Conservation (phyloP, 345 rosid species). For the Carallia pectinifolia region DNA sequence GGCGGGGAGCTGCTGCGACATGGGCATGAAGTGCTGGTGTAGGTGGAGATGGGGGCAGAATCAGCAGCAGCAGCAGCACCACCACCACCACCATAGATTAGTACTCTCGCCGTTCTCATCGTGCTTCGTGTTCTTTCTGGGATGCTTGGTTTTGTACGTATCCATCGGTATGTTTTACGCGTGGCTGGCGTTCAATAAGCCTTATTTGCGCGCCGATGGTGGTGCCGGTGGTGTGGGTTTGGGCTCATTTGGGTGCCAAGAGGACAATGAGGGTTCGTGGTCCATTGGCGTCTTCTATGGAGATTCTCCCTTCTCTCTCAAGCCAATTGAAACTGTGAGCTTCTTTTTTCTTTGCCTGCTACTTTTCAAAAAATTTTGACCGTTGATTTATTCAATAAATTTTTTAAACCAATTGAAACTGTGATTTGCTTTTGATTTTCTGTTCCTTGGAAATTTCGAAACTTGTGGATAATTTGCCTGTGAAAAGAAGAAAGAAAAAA, state of each 20-base stretch:
- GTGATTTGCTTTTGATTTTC: too few species aligned
- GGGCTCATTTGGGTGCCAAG: conserved; percentile 62
- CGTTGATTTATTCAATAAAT: too few species aligned
- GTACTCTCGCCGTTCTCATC: conserved; percentile 31
- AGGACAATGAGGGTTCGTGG: conserved; percentile 94
- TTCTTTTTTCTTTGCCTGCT: background rate
- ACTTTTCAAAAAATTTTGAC: too few species aligned
- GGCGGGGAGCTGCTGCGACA: conserved; percentile 14
- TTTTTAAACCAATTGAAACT: too few species aligned
- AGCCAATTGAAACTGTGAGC: conserved; percentile 84
- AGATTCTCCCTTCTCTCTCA: conserved; percentile 78
- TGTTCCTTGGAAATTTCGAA: too few species aligned
- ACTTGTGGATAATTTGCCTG: too few species aligned
- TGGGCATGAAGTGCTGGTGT: conserved; percentile 29
- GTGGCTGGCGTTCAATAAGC: conserved; percentile 48
- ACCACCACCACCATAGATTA: conserved; percentile 21
- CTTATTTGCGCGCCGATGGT: conserved; percentile 12
- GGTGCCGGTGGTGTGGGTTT: conserved; percentile 30
- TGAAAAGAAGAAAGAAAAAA: too few species aligned
- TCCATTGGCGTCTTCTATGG: conserved; percentile 88
- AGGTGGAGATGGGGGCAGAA: conserved; percentile 30
- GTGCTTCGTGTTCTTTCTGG: conserved; percentile 46
- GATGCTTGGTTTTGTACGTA: conserved; percentile 56
- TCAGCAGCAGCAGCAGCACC: conserved; percentile 19
- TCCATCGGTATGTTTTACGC: conserved; percentile 58